These are phyloP conservation scores for Chloranthus sessilifolius DNA, from an alignment of 164 flowering plant genomes.

Conservation along the genomic window DNA sequence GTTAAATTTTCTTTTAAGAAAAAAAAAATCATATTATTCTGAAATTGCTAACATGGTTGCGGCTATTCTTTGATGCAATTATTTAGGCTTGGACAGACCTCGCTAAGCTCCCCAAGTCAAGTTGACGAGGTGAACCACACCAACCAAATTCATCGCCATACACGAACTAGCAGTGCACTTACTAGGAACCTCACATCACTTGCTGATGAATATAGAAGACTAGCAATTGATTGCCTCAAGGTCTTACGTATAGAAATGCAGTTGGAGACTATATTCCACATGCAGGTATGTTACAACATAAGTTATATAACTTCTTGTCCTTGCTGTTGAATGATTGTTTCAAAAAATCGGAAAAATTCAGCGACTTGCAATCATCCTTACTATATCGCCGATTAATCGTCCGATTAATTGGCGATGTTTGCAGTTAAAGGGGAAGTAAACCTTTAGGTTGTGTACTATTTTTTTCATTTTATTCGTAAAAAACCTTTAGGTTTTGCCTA, in stretches of 20 bases:
- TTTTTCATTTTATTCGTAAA: too few relatives aligned
- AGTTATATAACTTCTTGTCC: too few relatives aligned
- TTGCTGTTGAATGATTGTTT: too few relatives aligned
- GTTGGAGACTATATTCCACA: slow-evolving; percentile 83
- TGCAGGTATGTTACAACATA: slow-evolving; percentile 67
- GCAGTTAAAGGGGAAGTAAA: too few relatives aligned
- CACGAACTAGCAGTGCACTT: slow-evolving; percentile 42
- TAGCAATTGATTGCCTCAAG: slow-evolving; percentile 93
- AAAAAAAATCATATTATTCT: too few relatives aligned
- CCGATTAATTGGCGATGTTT: too few relatives aligned
- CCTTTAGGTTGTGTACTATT: too few relatives aligned
- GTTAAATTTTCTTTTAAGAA: too few relatives aligned
- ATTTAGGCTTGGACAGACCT: slow-evolving; percentile 67
- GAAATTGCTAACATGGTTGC: slow-evolving; percentile 8
- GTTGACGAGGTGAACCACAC: slow-evolving; percentile 36
- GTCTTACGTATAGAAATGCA: slow-evolving; percentile 97
- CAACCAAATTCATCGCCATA: slow-evolving; percentile 34
- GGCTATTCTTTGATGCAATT: slow-evolving; percentile 7
- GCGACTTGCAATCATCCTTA: too few relatives aligned
- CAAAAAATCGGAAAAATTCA: too few relatives aligned
- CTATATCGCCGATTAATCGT: too few relatives aligned
- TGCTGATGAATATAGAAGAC: slow-evolving; percentile 87
- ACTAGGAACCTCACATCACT: slow-evolving; percentile 71
- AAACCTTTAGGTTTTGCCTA: too few relatives aligned
- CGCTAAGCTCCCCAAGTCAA: slow-evolving; percentile 37